phyloP scores from a whole-genome alignment of 305 asterid genomes.

The Rubia tinctorum region DNA sequence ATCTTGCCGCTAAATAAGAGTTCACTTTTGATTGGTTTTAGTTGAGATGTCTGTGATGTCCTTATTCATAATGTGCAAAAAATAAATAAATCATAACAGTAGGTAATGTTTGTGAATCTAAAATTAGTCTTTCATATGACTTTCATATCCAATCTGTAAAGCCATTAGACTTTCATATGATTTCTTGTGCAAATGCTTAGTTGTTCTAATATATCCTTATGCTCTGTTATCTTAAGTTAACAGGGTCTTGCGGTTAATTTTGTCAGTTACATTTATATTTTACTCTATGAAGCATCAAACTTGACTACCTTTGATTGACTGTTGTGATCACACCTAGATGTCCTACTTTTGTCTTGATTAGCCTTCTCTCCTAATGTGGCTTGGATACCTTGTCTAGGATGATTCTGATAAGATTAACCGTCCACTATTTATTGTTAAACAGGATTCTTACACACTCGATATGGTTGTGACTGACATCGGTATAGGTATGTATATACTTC shows the following conservation, averaged over 20 bases:
- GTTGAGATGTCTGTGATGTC: background rate
- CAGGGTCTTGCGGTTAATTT: background rate
- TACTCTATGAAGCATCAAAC: background rate
- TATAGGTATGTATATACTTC: conserved; percentile 44
- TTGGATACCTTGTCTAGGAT: background rate
- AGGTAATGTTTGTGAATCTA: background rate
- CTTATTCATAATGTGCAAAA: background rate
- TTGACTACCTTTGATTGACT: background rate
- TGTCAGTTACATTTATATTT: background rate
- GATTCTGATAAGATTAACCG: background rate
- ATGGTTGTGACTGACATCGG: conserved; percentile 64
- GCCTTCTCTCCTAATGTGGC: background rate
- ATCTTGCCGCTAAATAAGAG: background rate
- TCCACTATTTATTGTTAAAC: conserved; percentile 25
- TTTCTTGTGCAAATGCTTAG: background rate
- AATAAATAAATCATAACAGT: background rate
- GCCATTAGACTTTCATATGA: background rate
- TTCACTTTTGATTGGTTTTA: background rate
- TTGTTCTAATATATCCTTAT: background rate
- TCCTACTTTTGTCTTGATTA: background rate
- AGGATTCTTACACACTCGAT: conserved; percentile 75
- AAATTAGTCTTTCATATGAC: no score
- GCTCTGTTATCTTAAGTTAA: background rate
- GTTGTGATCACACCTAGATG: background rate
- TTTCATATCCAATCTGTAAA: background rate